phyloP scores from a whole-genome alignment of 805 yeast species.

The Torulaspora maleeae region DNA sequence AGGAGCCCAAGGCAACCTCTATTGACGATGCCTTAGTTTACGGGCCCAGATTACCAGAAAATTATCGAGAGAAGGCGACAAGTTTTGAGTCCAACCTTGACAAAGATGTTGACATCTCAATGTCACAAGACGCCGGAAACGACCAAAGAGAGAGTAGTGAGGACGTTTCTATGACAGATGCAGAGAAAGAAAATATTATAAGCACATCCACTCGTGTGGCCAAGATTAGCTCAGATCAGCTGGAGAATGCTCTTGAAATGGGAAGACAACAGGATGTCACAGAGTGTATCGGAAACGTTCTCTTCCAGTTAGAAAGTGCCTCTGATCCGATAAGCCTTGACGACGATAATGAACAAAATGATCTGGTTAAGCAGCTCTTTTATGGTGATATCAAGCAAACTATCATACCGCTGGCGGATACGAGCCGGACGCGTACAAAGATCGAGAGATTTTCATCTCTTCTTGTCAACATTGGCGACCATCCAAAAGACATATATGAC shows the following conservation, averaged over 20 bases:
- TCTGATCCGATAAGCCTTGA: conserved; percentile 62
- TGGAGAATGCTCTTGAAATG: conserved; percentile 68
- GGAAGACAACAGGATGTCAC: conserved; percentile 97
- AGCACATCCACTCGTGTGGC: conserved; percentile 31
- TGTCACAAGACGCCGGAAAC: conserved; percentile 5
- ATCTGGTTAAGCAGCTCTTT: conserved; percentile 72
- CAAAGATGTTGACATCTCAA: conserved; percentile 6
- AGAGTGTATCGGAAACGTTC: conserved; percentile 91
- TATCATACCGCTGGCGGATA: conserved; percentile 47
- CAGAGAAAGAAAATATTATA: conserved; percentile 12
- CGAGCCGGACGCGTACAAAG: conserved; percentile 43
- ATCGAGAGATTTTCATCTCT: conserved; percentile 75
- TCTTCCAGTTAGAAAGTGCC: conserved; percentile 87
- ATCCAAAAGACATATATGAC: conserved; percentile 84
- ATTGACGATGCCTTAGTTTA: not conserved
- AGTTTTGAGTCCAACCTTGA: conserved; percentile 4
- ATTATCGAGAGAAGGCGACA: not conserved
- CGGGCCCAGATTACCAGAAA: not conserved
- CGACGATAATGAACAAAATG: conserved; percentile 75
- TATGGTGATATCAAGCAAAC: conserved; percentile 83
- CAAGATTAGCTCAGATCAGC: conserved; percentile 49
- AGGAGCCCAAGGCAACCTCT: not conserved
- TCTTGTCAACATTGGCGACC: conserved; percentile 80
- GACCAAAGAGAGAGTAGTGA: not conserved
- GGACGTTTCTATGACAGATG: conserved; percentile 5